Base-by-base conservation (phyloP, 768 basidiomycete species). In the Botryobasidium botryosum region DNA sequence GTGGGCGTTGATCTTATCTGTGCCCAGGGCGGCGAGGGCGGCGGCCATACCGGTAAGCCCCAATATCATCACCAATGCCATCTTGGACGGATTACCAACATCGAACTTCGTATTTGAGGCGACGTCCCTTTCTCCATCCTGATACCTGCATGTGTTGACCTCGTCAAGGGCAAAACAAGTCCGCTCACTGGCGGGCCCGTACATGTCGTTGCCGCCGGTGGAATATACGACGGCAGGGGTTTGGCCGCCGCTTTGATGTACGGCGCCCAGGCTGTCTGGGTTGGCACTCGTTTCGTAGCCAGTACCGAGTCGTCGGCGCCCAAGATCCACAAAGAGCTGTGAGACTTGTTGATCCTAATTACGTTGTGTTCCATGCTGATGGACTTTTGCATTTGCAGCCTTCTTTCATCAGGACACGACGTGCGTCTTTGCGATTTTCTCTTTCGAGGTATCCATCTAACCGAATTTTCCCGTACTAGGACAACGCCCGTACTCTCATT, bases 1-100 rank as follows among this genome's bases (percentile, higher is more conserved):
- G 77, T 52, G 69, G 83, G 85, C n/a, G 83, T 87, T 13, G 86
- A 91, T 53, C 74, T 90, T 49, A 86, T 91, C 38, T 85, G 86
- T 56, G 85, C 82, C 1, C 84, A 84, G 58, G 38, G 15, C 29
- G 28, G 81, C 18, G 45, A 61, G 52, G 86, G 84, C 17, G 85
- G 86, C 23, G 86, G 85, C 10, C 86, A 88, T 62, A 87, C 86
- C 1, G 83, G 87, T 33, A 33, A 33, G 31, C 31, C 8, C 31
- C 31, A 8, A 8, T 33, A 33, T 33, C 31, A 17, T n/a, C n/a
- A 33, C 31, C 17, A 8, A 33, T 17, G 31, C 8, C 31, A 8
- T 17, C 31, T 8, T 33, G 31, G 31, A 17, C 10, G 10, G 17
- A 8, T 17, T 13, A 25, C 21, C 5, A 45, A 42, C 37, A 18